These are phyloP conservation scores for Zoysia pacifica DNA, from an alignment of 176 grass and related monocot species.

Conservation along the genomic window DNA sequence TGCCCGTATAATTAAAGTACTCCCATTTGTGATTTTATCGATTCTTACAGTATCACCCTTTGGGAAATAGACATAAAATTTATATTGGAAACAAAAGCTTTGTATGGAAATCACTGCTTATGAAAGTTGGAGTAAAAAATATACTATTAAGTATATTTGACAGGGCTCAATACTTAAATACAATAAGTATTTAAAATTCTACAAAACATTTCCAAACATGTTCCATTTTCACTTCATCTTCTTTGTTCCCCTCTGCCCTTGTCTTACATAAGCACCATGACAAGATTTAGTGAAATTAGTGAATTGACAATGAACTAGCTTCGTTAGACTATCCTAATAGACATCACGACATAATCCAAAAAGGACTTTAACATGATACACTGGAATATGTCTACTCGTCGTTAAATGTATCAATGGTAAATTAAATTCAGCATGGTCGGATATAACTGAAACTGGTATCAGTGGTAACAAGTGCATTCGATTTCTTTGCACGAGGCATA, in stretches of 20 bases:
- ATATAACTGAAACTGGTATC: background rate
- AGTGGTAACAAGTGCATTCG: background rate
- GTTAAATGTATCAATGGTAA: background rate
- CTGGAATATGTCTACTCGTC: background rate
- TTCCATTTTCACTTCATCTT: background rate
- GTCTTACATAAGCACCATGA: background rate
- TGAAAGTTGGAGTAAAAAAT: background rate
- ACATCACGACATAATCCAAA: background rate
- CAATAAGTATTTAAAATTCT: background rate
- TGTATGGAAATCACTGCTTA: background rate
- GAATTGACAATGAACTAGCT: background rate
- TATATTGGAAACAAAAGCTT: background rate
- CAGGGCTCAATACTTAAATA: background rate
- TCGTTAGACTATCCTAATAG: background rate
- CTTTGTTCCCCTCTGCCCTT: background rate
- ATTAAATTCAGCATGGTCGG: background rate
- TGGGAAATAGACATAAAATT: background rate
- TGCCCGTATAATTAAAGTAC: background rate
- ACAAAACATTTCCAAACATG: background rate
- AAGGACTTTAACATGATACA: background rate
- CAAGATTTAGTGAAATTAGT: background rate
- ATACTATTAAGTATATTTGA: background rate
- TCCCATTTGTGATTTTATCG: background rate
- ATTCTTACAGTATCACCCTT: background rate
- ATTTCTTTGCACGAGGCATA: background rate